Conservation (phyloP, 257 asterid genomes). For the Solanum dulcamara region DNA sequence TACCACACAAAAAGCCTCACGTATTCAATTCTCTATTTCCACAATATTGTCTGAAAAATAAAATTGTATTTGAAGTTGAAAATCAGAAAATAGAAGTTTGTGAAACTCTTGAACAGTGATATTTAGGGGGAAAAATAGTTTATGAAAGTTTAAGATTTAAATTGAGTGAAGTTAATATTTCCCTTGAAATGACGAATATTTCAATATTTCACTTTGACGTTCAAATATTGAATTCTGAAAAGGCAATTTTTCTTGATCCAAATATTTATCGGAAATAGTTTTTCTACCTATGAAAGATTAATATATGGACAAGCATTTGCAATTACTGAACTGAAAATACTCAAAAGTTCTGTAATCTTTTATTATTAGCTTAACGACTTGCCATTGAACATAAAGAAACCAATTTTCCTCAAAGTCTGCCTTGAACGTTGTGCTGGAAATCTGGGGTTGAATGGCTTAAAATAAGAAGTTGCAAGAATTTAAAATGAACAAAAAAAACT, state of each 20-base stretch:
- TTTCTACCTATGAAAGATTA: too few species aligned
- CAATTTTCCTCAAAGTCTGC: neutral
- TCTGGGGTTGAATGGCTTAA: neutral
- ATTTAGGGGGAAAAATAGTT: too few species aligned
- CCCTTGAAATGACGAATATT: neutral
- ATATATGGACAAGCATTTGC: neutral
- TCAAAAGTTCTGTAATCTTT: neutral
- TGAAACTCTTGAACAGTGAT: too few species aligned
- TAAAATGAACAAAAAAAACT: neutral
- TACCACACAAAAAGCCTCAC: too few species aligned
- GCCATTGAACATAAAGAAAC: neutral
- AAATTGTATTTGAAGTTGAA: too few species aligned
- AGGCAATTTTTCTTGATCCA: neutral
- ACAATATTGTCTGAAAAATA: too few species aligned
- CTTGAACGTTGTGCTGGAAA: neutral
- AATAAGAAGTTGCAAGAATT: neutral
- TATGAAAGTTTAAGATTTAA: too few species aligned
- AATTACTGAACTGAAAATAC: neutral
- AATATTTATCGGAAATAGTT: neutral
- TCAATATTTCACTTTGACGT: neutral
- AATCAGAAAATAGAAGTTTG: too few species aligned
- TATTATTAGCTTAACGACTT: neutral
- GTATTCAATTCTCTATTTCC: too few species aligned
- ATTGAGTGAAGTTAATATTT: neutral
- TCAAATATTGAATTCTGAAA: neutral